A percentile compares a stretch with the other conserved stretches of the same genome.
phyloP scores from a whole-genome alignment of 2,329 filamentous ascomycete species.

The Colletotrichum magnum region DNA sequence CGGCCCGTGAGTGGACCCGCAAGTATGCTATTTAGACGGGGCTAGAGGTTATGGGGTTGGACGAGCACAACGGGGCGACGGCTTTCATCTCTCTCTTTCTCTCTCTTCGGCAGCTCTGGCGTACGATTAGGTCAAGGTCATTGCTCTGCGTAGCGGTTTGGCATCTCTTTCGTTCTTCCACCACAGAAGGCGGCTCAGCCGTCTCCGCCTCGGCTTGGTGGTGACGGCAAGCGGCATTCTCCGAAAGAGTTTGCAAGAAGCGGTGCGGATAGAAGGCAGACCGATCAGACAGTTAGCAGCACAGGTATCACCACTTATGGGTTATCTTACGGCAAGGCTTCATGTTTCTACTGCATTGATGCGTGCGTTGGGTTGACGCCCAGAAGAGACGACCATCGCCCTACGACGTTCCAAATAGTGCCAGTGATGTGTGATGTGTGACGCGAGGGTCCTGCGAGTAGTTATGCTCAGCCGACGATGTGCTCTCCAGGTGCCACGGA shows the following conservation, averaged over 20 bases:
- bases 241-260: slow-evolving; percentile 36
- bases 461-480: background rate
- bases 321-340: slow-evolving; percentile 55
- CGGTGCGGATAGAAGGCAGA: slow-evolving; percentile 46
- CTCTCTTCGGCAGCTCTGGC: slow-evolving; percentile 39
- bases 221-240: slow-evolving; percentile 20
- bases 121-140: slow-evolving; percentile 39
- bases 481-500: background rate
- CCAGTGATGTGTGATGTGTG: slow-evolving; percentile 4
- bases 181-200: slow-evolving; percentile 20
- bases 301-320: slow-evolving; percentile 50
- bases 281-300: slow-evolving; percentile 53
- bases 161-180: slow-evolving; percentile 36
- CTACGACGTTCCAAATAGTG: background rate
- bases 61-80: slow-evolving; percentile 38
- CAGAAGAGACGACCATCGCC: slow-evolving; percentile 33
- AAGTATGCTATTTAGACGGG: slow-evolving; percentile 93
- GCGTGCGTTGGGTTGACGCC: slow-evolving; percentile 29
- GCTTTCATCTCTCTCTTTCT: slow-evolving; percentile 35
- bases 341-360: slow-evolving; percentile 52
- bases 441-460: background rate
- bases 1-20: slow-evolving; percentile 97
- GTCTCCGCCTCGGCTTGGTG: background rate
- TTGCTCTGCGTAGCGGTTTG: slow-evolving; percentile 41
- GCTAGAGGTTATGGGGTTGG: slow-evolving; percentile 38